phyloP scores from a whole-genome alignment of 345 rosid species.

The Erucastrum elatum region DNA sequence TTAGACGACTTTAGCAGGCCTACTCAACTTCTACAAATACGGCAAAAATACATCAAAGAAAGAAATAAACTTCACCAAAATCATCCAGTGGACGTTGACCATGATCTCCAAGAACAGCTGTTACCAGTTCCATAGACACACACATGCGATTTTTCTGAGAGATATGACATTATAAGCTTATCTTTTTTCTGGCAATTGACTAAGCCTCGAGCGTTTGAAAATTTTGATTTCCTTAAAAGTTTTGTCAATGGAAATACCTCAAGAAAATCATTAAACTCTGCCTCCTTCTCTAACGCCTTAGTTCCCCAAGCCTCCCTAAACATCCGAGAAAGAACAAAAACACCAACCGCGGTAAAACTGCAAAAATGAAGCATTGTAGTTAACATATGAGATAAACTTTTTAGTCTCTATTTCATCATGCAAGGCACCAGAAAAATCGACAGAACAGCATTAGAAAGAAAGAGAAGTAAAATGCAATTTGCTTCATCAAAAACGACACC shows the following conservation, averaged over 20 bases:
- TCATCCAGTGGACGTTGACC: conserved; percentile 93
- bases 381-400: conserved; percentile 3
- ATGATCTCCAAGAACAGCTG: conserved; percentile 98
- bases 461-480: conserved; percentile 8
- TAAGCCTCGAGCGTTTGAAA: conserved; percentile 11
- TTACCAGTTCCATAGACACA: conserved; percentile 97
- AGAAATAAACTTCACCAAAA: conserved; percentile 53
- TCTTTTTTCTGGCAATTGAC: not conserved
- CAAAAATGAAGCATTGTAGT: conserved; percentile 20
- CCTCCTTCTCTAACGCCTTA: conserved; percentile 63
- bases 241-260: conserved; percentile 54
- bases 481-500: not conserved
- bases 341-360: conserved; percentile 97
- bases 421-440: conserved; percentile 10
- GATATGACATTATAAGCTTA: conserved; percentile 17
- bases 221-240: not conserved
- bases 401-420: conserved; percentile 1
- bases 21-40: conserved; percentile 11
- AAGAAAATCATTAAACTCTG: conserved; percentile 80
- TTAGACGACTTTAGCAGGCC: conserved; percentile 10
- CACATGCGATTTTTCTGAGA: conserved; percentile 72
- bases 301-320: conserved; percentile 90
- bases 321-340: conserved; percentile 89
- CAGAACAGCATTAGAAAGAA: conserved; percentile 7
- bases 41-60: not conserved